Base-by-base conservation (phyloP, 2,329 filamentous ascomycete species). In the Aspergillus uvarum region DNA sequence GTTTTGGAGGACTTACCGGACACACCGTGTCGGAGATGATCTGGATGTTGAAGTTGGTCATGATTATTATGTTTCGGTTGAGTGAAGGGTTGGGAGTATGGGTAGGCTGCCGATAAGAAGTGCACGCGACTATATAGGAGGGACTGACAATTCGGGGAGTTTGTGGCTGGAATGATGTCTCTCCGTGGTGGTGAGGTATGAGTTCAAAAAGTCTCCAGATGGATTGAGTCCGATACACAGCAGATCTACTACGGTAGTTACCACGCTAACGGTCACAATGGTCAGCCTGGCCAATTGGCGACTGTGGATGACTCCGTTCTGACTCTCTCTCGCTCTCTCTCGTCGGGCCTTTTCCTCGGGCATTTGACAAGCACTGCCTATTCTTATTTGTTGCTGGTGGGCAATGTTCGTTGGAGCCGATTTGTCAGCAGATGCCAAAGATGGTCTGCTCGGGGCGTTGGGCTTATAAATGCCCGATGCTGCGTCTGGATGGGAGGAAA, bases 21-120 rank as follows among this genome's bases (percentile, higher is more conserved):
- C 91, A 96, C 67, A 95, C 85, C 2, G 87, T 90, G 77, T 96
- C 92, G n/a, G 85, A 91, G 60, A 92, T 86, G 71, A 92, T 85
- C 60, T 88, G 86, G 76, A 96, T 89, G 63, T 86, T 85, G 79
- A 93, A 90, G 68, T 87, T 85, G 21, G 88, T 86, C 90, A 93
- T 92, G 51, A 7, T 70, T 8, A 26, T 26, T 26, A 26, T 26
- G 26, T 26, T 8, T 26, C 22, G 22, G 22, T 22, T 22, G 22
- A 22, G 22, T 22, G 22, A 22, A 22, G 22, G 22, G 22, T 22
- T 22, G 22, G 22, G 22, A 22, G 22, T 22, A 22, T 22, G 22
- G 22, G 22, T 22, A 22, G 22, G 22, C 22, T 26, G 26, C 26
- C 8, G 26, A 26, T 22, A 2, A 22, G 22, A 3, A 19, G 16